These are phyloP conservation scores for Mortierella sp. DNA, from an alignment of 371 early-diverging fungal species.

Conservation along the genomic window DNA sequence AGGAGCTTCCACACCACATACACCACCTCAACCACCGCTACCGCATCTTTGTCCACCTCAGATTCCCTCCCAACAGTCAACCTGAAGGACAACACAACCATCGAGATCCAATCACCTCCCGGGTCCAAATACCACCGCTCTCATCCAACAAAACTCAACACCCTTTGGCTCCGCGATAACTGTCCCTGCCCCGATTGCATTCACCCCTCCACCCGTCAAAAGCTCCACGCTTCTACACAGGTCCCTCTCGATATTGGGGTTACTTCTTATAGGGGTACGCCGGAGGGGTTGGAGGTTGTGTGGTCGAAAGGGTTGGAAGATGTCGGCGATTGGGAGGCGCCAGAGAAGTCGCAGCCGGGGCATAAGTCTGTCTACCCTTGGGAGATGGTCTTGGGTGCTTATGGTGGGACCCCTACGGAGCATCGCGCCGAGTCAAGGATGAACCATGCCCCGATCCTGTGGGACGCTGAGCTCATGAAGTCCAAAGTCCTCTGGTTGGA, in stretches of 20 bases:
- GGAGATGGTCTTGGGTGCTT: constrained; percentile 50
- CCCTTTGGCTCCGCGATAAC: constrained; percentile 87
- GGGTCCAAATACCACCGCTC: constrained; percentile 36
- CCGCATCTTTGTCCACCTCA: neutral
- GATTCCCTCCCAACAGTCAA: constrained; percentile 22
- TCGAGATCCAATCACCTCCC: constrained; percentile 22
- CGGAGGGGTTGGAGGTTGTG: constrained; percentile 41
- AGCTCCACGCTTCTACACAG: constrained; percentile 85
- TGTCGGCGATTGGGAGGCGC: constrained; percentile 50
- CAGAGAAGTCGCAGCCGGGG: constrained; percentile 50
- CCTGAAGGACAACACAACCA: constrained; percentile 6
- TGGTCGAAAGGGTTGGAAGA: constrained; percentile 56
- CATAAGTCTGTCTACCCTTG: constrained; percentile 65
- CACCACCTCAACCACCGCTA: constrained; percentile 5
- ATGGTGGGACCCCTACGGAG: constrained; percentile 42
- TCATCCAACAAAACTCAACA: constrained; percentile 37
- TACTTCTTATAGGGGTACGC: constrained; percentile 43
- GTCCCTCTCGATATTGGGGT: constrained; percentile 67
- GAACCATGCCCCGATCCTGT: constrained; percentile 62
- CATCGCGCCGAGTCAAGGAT: constrained; percentile 30
- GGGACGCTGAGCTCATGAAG: constrained; percentile 63
- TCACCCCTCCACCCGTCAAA: constrained; percentile 84
- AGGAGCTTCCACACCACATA: constrained; percentile 21
- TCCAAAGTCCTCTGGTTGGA: constrained; percentile 67
- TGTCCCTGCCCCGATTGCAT: constrained; percentile 82